A percentile compares a stretch with the other conserved stretches of the same genome.
Conservation (phyloP, 768 basidiomycete genomes). For the Suillus tomentosus region DNA sequence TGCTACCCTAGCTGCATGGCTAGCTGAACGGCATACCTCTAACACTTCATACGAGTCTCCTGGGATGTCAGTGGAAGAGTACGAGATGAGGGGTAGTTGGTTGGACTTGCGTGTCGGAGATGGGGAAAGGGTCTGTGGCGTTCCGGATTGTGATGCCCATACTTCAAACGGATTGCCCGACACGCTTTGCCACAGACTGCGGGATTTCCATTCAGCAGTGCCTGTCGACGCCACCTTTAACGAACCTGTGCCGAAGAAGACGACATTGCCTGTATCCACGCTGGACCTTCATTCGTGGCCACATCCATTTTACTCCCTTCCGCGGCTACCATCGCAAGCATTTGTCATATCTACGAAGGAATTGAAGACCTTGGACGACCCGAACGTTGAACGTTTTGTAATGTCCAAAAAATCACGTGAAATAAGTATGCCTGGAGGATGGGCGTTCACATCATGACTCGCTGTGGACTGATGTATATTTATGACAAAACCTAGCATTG, state of each 20-base stretch:
- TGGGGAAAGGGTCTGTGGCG: slow-evolving; percentile 31
- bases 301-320: slow-evolving; percentile 27
- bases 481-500: neutral
- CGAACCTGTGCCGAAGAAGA: slow-evolving; percentile 16
- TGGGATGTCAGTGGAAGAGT: slow-evolving; percentile 46
- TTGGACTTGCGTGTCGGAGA: slow-evolving; percentile 28
- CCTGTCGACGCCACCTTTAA: slow-evolving; percentile 22
- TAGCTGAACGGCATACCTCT: slow-evolving; percentile 40
- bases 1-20: slow-evolving; percentile 35
- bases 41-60: slow-evolving; percentile 28
- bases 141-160: slow-evolving; percentile 33
- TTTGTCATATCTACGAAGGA: slow-evolving; percentile 20
- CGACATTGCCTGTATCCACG: slow-evolving; percentile 16
- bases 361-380: slow-evolving; percentile 16
- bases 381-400: slow-evolving; percentile 20
- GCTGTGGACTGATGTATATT: slow-evolving; percentile 13
- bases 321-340: slow-evolving; percentile 25
- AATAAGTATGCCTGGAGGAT: slow-evolving; percentile 44
- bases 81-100: slow-evolving; percentile 54
- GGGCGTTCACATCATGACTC: slow-evolving; percentile 29
- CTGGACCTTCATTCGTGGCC: slow-evolving; percentile 21
- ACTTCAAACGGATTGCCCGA: slow-evolving; percentile 36
- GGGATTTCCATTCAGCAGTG: slow-evolving; percentile 26
- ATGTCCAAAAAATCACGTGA: slow-evolving; percentile 27
- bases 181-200: slow-evolving; percentile 23